These are phyloP conservation scores for Avena sativa DNA, from an alignment of 176 grass and related monocot genomes.

Conservation along the genomic window DNA sequence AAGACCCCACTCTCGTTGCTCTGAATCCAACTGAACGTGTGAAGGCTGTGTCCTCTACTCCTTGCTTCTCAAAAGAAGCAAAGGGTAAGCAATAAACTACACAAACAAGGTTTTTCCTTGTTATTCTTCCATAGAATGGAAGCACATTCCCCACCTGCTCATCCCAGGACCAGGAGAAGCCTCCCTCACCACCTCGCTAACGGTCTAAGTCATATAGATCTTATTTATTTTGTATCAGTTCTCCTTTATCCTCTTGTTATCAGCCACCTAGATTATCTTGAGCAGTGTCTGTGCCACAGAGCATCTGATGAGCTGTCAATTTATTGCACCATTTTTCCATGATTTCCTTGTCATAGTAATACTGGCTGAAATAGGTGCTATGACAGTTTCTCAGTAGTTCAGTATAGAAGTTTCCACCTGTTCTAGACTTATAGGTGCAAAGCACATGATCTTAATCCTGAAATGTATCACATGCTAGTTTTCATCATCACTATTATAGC, in stretches of 20 bases:
- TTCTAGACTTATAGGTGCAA: constrained; percentile 3
- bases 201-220: not conserved
- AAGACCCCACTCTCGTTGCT: constrained; percentile 7
- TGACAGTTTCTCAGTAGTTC: not conserved
- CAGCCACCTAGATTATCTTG: not conserved
- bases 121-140: not conserved
- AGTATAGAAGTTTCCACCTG: not conserved
- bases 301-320: not conserved
- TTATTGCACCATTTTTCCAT: not conserved
- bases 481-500: constrained; percentile 10
- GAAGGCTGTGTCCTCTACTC: constrained; percentile 1
- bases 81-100: not conserved
- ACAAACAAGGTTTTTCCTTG: not conserved
- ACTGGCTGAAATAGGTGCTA: constrained; percentile 1
- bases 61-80: not conserved
- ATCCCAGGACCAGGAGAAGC: not conserved
- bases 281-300: not conserved
- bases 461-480: not conserved
- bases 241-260: not conserved
- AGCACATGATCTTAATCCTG: not conserved
- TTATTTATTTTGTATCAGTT: not conserved
- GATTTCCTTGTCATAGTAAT: not conserved
- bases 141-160: not conserved
- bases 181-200: not conserved
- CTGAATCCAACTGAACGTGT: not conserved